Evolutionary conservation across 1,139 yeast species (phyloP), one percentile per base, ranked within the genome.

Genomic region (Taphrina flavorubra): DNA sequence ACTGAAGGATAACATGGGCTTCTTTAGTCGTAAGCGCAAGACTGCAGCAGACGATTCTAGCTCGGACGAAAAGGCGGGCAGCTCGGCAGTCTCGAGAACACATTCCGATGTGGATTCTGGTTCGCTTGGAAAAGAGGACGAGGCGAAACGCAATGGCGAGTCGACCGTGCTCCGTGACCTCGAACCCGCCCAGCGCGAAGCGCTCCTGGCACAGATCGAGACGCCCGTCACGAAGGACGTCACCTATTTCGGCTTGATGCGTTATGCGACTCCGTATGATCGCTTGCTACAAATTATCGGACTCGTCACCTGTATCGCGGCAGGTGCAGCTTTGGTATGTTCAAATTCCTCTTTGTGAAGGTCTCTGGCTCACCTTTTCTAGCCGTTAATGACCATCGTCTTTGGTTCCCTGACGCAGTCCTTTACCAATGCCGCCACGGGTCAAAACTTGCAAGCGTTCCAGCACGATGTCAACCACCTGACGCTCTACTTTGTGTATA

Each of bases 361-460:
- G 5, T 14, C 20, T 68, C n/a, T 70, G 73, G 34, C 73, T 76
- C 2, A 62, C 74, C n/a, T 25, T 25, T 71, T 72, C 7, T 56
- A 72, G 69, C 77, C 77, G 6, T 65, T 75, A 37, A 74, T 75
- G 72, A 74, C 77, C 5, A 68, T 75, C 31, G 73, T 75, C n/a
- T 73, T 73, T 39, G 77, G 77, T 36, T 73, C 74, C 47, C 72
- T 81, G 70, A 78, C 83, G 6, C 76, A 79, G 67, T 75, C 77
- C 31, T 80, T 81, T 73, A 72, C 78, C 46, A 72, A 74, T 61
- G 80, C 75, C 68, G 75, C 78, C 70, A 63, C 67, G 3, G 70
- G 67, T 49, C 72, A 71, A 8, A 68, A 55, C 36, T 25, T 73
- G 14, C 68, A 63, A 6, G 68, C 68, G 34, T 75, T 75, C 69